These are phyloP conservation scores for Cryptococcus jaspeensis DNA, from an alignment of 1,284 basidiomycete species.

Conservation along the genomic window DNA sequence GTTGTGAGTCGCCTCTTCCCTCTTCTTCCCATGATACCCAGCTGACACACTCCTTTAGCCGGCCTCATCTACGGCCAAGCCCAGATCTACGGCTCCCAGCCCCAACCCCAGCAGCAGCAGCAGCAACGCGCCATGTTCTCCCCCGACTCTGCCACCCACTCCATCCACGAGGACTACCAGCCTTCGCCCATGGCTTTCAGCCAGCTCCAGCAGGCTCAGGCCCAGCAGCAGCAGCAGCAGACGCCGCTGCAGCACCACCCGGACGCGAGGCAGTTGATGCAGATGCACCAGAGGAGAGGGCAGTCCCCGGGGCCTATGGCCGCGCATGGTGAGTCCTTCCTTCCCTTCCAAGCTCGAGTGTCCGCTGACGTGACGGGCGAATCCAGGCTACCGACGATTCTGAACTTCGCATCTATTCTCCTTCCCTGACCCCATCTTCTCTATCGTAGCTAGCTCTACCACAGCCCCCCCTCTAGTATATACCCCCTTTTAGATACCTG, in stretches of 20 bases:
- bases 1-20: constrained; percentile 7
- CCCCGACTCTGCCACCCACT: constrained; percentile 13
- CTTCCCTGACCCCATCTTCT: neutral
- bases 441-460: neutral
- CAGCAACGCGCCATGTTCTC: constrained; percentile 15
- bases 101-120: constrained; percentile 2
- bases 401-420: neutral
- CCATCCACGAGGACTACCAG: constrained; percentile 12
- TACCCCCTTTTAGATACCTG: too few species aligned
- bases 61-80: constrained; percentile 9
- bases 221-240: constrained; percentile 12
- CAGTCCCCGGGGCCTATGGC: constrained; percentile 16
- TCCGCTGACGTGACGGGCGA: neutral
- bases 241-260: constrained; percentile 12
- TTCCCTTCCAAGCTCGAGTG: too few species aligned
- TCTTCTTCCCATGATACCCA: neutral
- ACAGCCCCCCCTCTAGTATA: neutral
- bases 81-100: constrained; percentile 10
- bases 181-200: constrained; percentile 10
- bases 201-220: constrained; percentile 7
- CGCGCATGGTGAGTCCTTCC: constrained; percentile 15
- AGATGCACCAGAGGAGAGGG: constrained; percentile 18
- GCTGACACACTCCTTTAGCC: constrained; percentile 2
- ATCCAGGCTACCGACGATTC: constrained; percentile 6
- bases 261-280: constrained; percentile 19